phyloP scores from a whole-genome alignment of 108 stramenopile species.

The Nitzschia palea region DNA sequence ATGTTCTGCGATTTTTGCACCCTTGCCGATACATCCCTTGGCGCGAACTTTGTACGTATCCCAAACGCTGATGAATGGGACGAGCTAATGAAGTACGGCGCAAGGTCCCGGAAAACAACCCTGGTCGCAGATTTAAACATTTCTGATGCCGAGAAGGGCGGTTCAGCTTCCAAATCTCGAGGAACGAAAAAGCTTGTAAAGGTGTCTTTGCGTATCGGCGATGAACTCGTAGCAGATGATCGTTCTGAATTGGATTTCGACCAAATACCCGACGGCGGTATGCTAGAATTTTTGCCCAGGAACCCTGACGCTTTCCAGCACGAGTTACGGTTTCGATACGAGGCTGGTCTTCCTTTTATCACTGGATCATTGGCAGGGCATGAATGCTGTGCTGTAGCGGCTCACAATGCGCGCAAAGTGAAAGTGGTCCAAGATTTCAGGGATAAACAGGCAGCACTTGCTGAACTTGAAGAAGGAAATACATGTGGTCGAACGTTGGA shows the following conservation, averaged over 20 bases:
- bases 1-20: constrained; percentile 72
- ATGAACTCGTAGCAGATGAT: constrained; percentile 59
- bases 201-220: constrained; percentile 69
- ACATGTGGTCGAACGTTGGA: constrained; percentile 77
- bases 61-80: constrained; percentile 78
- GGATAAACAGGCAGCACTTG: constrained; percentile 34
- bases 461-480: constrained; percentile 60
- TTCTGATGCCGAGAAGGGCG: neutral
- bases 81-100: constrained; percentile 55
- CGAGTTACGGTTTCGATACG: constrained; percentile 61
- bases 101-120: constrained; percentile 45
- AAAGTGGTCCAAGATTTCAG: constrained; percentile 50
- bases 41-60: constrained; percentile 74
- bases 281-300: constrained; percentile 71
- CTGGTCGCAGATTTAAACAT: constrained; percentile 58
- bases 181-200: constrained; percentile 32
- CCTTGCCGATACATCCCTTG: constrained; percentile 71
- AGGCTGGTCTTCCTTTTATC: constrained; percentile 60
- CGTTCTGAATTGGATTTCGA: constrained; percentile 33
- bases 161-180: neutral
- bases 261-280: constrained; percentile 53
- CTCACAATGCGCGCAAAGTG: constrained; percentile 71
- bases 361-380: constrained; percentile 82
- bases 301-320: constrained; percentile 69
- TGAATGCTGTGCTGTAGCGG: constrained; percentile 81